Evolutionary conservation across 2,329 filamentous ascomycete species (phyloP), one percentile per base, ranked within the genome.

Genomic region (Neofusicoccum sp.): DNA sequence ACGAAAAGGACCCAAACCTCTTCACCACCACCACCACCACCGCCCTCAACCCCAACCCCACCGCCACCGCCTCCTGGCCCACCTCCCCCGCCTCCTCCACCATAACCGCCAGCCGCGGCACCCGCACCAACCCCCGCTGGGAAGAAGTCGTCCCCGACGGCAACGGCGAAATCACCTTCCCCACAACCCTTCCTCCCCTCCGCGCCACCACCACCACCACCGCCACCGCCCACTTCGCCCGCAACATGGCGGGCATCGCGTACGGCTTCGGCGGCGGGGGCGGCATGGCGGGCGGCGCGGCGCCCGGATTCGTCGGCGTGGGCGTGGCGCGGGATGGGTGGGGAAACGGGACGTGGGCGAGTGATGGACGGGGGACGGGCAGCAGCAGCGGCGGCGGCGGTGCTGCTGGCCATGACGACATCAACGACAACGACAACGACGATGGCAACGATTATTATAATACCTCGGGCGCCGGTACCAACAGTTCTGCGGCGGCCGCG

Each of bases 81-180:
- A 14, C 29, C 22, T 37, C 43, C 9, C 48, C 60, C 6, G 12
- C 60, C 14, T 37, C 49, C 9, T 44, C 47, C 22, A 37, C 34
- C 16, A 37, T 54, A 12, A 8, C 41, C 31, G 11, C 14, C 16
- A 44, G 47, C 41, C 49, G 22, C 33, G 14, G 33, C 4, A 54
- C 61, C 48, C 39, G 48, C 39, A 9, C 14, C 49, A 11, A 6
- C 16, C n/a, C 61, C n/a, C 61, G 61, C 22, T 62, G 61, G 61
- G 41, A 62, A 22, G 61, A 62, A 48, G 50, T 62, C 4, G 49
- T 62, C 7, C 48, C 50, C 14, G 50, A 56, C 41, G 61, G 50
- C 39, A 56, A 48, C 16, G 61, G 49, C 33, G 60, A 56, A 6
- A 45, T 61, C 28, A 52, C 49, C 2, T 45, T 61, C 48, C 22